These are phyloP conservation scores for Candida lessepsii DNA, from an alignment of 805 yeast species.

Conservation along the genomic window DNA sequence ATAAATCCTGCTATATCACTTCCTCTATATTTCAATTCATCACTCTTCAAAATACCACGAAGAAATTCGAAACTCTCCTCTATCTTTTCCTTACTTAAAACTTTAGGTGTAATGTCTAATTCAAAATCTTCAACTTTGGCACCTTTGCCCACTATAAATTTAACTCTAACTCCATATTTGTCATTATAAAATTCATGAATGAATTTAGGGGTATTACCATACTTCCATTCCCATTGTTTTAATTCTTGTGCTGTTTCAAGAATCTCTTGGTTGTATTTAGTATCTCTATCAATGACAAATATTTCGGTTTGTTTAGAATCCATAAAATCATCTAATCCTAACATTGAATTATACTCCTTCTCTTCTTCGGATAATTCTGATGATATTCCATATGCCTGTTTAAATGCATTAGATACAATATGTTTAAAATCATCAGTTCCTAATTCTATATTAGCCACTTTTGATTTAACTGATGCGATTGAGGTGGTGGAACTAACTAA, in stretches of 20 bases:
- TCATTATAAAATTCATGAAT: conserved; percentile 46
- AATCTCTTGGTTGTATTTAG: conserved; percentile 40
- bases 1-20: conserved; percentile 45
- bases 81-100: conserved; percentile 14
- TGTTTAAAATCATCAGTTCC: conserved; percentile 45
- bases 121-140: conserved; percentile 27
- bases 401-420: conserved; percentile 42
- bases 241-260: conserved; percentile 40
- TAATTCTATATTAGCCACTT: conserved; percentile 66
- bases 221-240: conserved; percentile 69
- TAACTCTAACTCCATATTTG: conserved; percentile 29
- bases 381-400: conserved; percentile 24
- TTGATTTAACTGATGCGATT: conserved; percentile 77
- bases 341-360: conserved; percentile 29
- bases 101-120: conserved; percentile 13
- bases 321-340: conserved; percentile 33
- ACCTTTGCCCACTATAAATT: conserved; percentile 48
- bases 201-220: conserved; percentile 75
- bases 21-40: conserved; percentile 40
- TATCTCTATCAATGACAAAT: conserved; percentile 23
- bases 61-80: conserved; percentile 34
- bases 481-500: conserved; percentile 46
- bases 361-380: conserved; percentile 16
- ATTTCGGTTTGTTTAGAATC: conserved; percentile 16
- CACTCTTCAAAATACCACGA: conserved; percentile 19